Evolutionary conservation across 75 land plant genomes (phyloP).

Genomic region (Pseudotsuga menziesii): DNA sequence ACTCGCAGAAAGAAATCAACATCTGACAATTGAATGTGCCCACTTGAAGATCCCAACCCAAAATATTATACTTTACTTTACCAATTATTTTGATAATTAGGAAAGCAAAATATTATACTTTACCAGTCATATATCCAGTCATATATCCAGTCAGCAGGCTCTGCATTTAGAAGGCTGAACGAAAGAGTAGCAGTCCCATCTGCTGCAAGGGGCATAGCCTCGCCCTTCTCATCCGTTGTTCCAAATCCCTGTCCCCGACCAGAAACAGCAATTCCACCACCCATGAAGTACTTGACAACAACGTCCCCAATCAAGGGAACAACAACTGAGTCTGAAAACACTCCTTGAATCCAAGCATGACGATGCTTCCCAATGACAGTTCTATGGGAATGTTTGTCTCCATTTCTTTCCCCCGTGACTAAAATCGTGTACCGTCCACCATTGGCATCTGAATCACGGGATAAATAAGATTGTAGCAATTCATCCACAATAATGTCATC

Average conservation of each 20-base stretch:
- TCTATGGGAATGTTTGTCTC: slow-evolving; percentile 19
- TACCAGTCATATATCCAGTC: slow-evolving; percentile 43
- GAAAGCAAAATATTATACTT: background rate
- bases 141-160: slow-evolving; percentile 80
- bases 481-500: slow-evolving; percentile 55
- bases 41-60: background rate
- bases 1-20: background rate
- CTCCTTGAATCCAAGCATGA: slow-evolving; percentile 78
- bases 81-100: background rate
- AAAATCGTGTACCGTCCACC: slow-evolving; percentile 57
- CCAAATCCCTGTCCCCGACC: slow-evolving; percentile 10
- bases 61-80: slow-evolving; percentile 18
- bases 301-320: slow-evolving; percentile 35
- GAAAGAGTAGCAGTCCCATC: slow-evolving; percentile 89
- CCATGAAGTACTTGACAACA: slow-evolving; percentile 55
- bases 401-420: slow-evolving; percentile 18
- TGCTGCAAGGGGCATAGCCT: slow-evolving; percentile 88
- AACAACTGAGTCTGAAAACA: slow-evolving; percentile 18
- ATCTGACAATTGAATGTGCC: background rate
- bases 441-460: slow-evolving; percentile 2
- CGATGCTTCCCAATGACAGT: slow-evolving; percentile 86
- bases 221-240: slow-evolving; percentile 26
- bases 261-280: slow-evolving; percentile 51
- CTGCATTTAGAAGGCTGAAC: slow-evolving; percentile 79
- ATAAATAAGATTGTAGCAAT: slow-evolving; percentile 26